Evolutionary conservation across 2,329 filamentous ascomycete genomes (phyloP).

Genomic region (Domatiomyces catenatus): DNA sequence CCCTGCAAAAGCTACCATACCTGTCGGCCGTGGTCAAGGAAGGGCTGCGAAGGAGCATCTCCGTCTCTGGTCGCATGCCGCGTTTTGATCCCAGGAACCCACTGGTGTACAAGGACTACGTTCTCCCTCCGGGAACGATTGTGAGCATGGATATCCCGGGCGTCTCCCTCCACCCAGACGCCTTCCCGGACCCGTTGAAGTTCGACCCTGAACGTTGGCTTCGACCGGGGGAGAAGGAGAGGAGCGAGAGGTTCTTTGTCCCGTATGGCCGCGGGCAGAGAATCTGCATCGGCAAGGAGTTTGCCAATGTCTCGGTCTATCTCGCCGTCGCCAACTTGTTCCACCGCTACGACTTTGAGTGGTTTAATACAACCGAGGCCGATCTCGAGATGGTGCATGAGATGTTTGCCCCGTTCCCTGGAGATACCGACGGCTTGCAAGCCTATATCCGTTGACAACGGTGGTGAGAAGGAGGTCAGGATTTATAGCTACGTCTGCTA

Average conservation of each 20-base stretch:
- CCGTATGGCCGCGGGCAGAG: constrained; percentile 18
- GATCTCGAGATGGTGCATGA: constrained; percentile 20
- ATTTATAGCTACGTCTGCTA: neutral
- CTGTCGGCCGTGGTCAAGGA: constrained; percentile 38
- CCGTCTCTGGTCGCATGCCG: constrained; percentile 20
- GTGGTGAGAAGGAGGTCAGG: too few relatives aligned
- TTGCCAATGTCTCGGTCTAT: constrained; percentile 20
- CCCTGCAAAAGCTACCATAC: constrained; percentile 23
- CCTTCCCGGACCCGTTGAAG: constrained; percentile 29
- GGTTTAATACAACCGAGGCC: constrained; percentile 19
- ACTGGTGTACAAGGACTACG: constrained; percentile 8
- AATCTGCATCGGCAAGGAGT: constrained; percentile 18
- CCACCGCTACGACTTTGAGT: constrained; percentile 17
- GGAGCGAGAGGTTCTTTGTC: constrained; percentile 17
- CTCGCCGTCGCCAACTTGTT: constrained; percentile 18
- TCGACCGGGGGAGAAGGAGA: constrained; percentile 12
- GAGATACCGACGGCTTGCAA: constrained; percentile 17
- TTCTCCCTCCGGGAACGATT: constrained; percentile 12
- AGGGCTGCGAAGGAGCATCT: constrained; percentile 34
- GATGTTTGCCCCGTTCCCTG: constrained; percentile 19
- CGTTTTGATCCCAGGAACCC: constrained; percentile 8
- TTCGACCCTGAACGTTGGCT: constrained; percentile 20
- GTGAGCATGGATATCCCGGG: constrained; percentile 15
- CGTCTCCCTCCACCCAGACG: constrained; percentile 8
- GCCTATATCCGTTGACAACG: neutral